A percentile compares a stretch with the other conserved stretches of the same genome.
Evolutionary conservation across 768 basidiomycete species (phyloP).

Genomic region (Nevesoporus exiguus): DNA sequence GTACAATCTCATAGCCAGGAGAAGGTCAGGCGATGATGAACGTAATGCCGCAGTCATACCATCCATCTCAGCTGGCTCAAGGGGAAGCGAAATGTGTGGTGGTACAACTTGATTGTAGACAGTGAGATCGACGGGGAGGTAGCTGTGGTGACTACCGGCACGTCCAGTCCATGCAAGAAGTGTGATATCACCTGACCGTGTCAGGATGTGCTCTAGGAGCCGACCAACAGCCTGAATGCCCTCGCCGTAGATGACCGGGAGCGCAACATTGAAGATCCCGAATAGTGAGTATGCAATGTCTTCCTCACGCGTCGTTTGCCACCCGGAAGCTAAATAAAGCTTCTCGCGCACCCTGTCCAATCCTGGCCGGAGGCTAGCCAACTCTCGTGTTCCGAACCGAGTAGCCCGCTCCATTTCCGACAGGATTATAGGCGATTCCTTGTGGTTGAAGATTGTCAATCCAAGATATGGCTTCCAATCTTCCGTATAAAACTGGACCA

Average conservation of each 20-base stretch:
- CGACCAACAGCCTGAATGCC: not conserved
- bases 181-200: not conserved
- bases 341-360: not conserved
- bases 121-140: not conserved
- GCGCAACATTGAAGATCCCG: not conserved
- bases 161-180: constrained; percentile 1
- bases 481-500: too few relatives aligned
- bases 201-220: not conserved
- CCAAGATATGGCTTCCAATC: too few relatives aligned
- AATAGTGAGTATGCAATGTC: not conserved
- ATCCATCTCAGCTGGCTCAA: not conserved
- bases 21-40: not conserved
- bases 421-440: not conserved
- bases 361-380: not conserved
- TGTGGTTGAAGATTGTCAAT: too few relatives aligned
- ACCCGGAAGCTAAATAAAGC: not conserved
- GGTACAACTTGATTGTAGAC: not conserved
- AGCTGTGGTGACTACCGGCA: constrained; percentile 3
- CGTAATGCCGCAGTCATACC: not conserved
- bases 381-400: not conserved
- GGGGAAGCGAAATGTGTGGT: not conserved
- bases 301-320: not conserved
- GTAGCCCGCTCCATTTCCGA: not conserved
- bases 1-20: not conserved
- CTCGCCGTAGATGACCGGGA: not conserved